Percentiles rank a stretch among this genome's conserved stretches.
phyloP scores from a whole-genome alignment of 768 basidiomycete species.

The Chalciporus chontae region DNA sequence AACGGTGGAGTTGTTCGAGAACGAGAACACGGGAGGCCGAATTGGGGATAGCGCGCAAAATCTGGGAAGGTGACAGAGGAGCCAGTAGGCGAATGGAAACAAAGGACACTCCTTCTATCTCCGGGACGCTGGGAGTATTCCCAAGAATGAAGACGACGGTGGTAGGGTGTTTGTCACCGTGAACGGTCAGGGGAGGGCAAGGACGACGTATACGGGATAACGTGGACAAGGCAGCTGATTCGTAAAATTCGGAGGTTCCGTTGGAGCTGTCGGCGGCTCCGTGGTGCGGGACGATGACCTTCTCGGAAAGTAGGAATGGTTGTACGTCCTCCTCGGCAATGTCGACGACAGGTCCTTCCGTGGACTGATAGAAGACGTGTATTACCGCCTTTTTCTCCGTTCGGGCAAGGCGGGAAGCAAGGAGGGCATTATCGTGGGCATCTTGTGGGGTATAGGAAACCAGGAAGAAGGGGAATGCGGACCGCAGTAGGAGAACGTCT shows the following conservation, averaged over 20 bases:
- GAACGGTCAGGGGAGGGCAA: slow-evolving; percentile 49
- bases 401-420: slow-evolving; percentile 78
- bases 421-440: slow-evolving; percentile 86
- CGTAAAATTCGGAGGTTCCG: slow-evolving; percentile 51
- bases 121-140: slow-evolving; percentile 36
- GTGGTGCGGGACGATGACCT: slow-evolving; percentile 24
- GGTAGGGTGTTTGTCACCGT: slow-evolving; percentile 53
- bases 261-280: slow-evolving; percentile 21
- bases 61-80: slow-evolving; percentile 57
- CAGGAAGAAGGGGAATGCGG: slow-evolving; percentile 78
- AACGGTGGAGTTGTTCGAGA: slow-evolving; percentile 73
- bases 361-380: slow-evolving; percentile 68
- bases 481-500: slow-evolving; percentile 70
- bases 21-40: slow-evolving; percentile 70
- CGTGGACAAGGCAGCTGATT: slow-evolving; percentile 64
- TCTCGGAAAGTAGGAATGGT: slow-evolving; percentile 55
- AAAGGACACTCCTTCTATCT: slow-evolving; percentile 58
- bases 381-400: slow-evolving; percentile 73
- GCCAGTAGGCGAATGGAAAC: slow-evolving; percentile 64
- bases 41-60: slow-evolving; percentile 57
- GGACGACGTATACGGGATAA: slow-evolving; percentile 59
- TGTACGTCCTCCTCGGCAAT: slow-evolving; percentile 57
- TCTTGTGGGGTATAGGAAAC: slow-evolving; percentile 74
- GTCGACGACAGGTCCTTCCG: slow-evolving; percentile 42
- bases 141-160: slow-evolving; percentile 76